phyloP scores from a whole-genome alignment of 1,284 basidiomycete genomes.

The Papiliotrema fonsecae region DNA sequence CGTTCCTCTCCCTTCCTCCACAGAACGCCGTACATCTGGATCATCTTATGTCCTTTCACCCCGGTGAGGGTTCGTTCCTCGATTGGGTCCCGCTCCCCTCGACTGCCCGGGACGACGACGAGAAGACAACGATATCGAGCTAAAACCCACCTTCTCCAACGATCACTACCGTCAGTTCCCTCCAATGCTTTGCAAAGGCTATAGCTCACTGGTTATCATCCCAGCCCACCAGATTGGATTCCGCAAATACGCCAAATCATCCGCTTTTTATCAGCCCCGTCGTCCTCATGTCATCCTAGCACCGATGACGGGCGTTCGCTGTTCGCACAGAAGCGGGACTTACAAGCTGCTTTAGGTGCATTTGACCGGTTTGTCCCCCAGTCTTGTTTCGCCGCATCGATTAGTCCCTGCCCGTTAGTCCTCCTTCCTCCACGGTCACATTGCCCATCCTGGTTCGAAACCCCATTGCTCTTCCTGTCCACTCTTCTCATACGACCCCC shows the following conservation, averaged over 20 bases:
- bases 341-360: conserved; percentile 60
- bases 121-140: too few relatives aligned
- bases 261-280: conserved; percentile 53
- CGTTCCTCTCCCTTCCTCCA: too few relatives aligned
- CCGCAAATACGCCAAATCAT: conserved; percentile 76
- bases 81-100: too few relatives aligned
- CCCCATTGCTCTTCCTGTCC: too few relatives aligned
- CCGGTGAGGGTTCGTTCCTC: too few relatives aligned
- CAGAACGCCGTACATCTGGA: too few relatives aligned
- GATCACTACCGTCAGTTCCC: conserved; percentile 58
- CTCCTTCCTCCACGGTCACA: background rate
- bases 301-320: background rate
- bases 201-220: conserved; percentile 76
- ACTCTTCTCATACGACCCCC: too few relatives aligned
- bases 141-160: conserved; percentile 87
- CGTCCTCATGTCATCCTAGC: too few relatives aligned
- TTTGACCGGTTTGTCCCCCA: conserved; percentile 26
- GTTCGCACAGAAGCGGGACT: conserved; percentile 29
- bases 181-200: background rate
- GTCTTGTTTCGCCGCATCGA: conserved; percentile 66
- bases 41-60: too few relatives aligned
- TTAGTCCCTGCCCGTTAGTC: conserved; percentile 60
- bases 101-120: too few relatives aligned
- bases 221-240: conserved; percentile 99
- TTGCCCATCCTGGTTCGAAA: background rate